Conservation (phyloP, 1,284 basidiomycete species). For the Ustanciosporium gigantosporum region DNA sequence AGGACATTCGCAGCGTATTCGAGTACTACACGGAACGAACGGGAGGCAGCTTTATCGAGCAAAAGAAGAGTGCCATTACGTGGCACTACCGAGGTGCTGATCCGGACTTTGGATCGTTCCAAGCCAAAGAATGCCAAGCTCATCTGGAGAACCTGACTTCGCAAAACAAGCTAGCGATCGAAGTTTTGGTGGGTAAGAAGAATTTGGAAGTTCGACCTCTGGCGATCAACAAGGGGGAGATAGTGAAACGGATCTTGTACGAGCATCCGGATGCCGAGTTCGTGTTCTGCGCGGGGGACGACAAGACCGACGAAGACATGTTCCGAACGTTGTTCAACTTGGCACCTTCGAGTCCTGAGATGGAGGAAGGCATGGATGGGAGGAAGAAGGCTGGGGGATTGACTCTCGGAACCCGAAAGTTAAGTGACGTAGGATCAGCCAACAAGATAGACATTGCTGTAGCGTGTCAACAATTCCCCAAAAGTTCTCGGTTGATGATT, state of each 20-base stretch:
- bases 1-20: constrained; percentile 91
- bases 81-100: constrained; percentile 96
- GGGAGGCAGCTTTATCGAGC: constrained; percentile 90
- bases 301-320: constrained; percentile 73
- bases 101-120: constrained; percentile 80
- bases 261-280: constrained; percentile 90
- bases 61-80: constrained; percentile 94
- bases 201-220: constrained; percentile 94
- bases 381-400: no score
- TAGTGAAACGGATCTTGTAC: constrained; percentile 90
- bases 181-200: constrained; percentile 78
- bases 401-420: neutral
- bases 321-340: constrained; percentile 50
- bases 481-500: constrained; percentile 26
- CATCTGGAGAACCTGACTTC: constrained; percentile 78
- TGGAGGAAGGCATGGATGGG: constrained; percentile 3
- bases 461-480: constrained; percentile 1
- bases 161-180: constrained; percentile 57
- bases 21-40: constrained; percentile 93
- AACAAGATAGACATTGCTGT: constrained; percentile 5
- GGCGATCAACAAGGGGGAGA: constrained; percentile 97
- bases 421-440: neutral
- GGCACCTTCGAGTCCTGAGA: constrained; percentile 19
- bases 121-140: constrained; percentile 85
- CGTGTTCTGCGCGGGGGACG: constrained; percentile 95